Evolutionary conservation across 495 filamentous ascomycete genomes (phyloP).

Genomic region (Penicillium canariense): DNA sequence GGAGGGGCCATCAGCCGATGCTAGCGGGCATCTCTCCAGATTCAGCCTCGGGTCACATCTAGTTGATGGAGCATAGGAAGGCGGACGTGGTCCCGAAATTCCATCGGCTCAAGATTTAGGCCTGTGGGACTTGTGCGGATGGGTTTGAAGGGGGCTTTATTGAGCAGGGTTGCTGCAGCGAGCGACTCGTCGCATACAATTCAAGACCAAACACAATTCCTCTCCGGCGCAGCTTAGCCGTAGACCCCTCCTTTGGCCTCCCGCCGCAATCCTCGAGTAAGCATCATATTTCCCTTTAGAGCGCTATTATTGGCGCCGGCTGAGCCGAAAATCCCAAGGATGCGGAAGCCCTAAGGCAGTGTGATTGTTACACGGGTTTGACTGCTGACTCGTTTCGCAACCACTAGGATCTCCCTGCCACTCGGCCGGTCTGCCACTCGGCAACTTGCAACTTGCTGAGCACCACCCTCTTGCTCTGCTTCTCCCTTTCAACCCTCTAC

Average conservation of each 20-base stretch:
- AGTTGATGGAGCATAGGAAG: slow-evolving; percentile 19
- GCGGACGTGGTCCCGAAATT: slow-evolving; percentile 16
- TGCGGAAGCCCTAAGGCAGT: slow-evolving; percentile 30
- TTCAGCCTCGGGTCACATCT: slow-evolving; percentile 23
- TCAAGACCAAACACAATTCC: background rate
- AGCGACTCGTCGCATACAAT: too few relatives aligned
- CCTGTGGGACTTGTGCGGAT: slow-evolving; percentile 11
- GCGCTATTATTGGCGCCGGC: slow-evolving; percentile 13
- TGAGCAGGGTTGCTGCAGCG: background rate
- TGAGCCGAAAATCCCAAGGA: slow-evolving; percentile 12
- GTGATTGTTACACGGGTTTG: slow-evolving; percentile 32
- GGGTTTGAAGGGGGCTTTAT: background rate
- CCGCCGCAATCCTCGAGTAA: slow-evolving; percentile 16
- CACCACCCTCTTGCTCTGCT: slow-evolving; percentile 6
- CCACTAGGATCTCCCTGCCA: slow-evolving; percentile 27
- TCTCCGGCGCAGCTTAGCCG: background rate
- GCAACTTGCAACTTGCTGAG: background rate
- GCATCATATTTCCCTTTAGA: slow-evolving; percentile 17
- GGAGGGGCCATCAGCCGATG: slow-evolving; percentile 21
- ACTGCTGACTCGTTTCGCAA: slow-evolving; percentile 31
- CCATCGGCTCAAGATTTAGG: slow-evolving; percentile 23
- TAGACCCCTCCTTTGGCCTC: slow-evolving; percentile 1
- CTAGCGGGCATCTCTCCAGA: slow-evolving; percentile 14
- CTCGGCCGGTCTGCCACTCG: slow-evolving; percentile 1
- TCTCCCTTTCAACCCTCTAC: background rate